phyloP scores from a whole-genome alignment of 495 filamentous ascomycete genomes.

The Talaromyces ruber region DNA sequence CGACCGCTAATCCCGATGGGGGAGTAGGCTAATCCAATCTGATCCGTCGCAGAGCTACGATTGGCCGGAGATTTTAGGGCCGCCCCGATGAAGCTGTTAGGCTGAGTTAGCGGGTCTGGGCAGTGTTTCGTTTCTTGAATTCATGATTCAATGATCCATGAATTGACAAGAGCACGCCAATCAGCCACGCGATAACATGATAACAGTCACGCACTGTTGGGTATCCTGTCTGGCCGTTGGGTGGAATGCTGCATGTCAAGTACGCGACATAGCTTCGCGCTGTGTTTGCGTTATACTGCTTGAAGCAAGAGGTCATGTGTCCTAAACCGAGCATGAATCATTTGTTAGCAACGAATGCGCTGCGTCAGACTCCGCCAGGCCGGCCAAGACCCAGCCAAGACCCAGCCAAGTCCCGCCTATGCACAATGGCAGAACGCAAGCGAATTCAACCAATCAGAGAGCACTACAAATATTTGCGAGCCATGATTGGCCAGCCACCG shows the following conservation, averaged over 20 bases:
- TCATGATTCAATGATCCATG: too few relatives aligned
- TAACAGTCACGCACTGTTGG: too few relatives aligned
- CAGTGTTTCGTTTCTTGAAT: background rate
- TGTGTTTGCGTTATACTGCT: background rate
- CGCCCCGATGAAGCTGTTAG: background rate
- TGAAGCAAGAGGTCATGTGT: background rate
- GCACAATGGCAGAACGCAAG: background rate
- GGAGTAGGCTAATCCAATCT: background rate
- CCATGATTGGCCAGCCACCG: background rate
- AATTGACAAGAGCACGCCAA: background rate
- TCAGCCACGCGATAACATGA: background rate
- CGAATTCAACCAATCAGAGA: background rate
- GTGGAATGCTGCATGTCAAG: too few relatives aligned
- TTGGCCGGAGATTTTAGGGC: background rate
- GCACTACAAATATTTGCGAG: background rate
- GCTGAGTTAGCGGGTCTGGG: background rate
- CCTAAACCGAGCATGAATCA: too few relatives aligned
- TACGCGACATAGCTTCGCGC: too few relatives aligned
- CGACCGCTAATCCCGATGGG: background rate
- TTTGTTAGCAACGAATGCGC: background rate
- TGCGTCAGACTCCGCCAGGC: background rate
- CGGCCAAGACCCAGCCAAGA: background rate
- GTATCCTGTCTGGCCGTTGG: too few relatives aligned
- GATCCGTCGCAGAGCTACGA: background rate
- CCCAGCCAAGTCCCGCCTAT: background rate